Conservation (phyloP, 352 stramenopile genomes). For the Phytopythium vexans region DNA sequence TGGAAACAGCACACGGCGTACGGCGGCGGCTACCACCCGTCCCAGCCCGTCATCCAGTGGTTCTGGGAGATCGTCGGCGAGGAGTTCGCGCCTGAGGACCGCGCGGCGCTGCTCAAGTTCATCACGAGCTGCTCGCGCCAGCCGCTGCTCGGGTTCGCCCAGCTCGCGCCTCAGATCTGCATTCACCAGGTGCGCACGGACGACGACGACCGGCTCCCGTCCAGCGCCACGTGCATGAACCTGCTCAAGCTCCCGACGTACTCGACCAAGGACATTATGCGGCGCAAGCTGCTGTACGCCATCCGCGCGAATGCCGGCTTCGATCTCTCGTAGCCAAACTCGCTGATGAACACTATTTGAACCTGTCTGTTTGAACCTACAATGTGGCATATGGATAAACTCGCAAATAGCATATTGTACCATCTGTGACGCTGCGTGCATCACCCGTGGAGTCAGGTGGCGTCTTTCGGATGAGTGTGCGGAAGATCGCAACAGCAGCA, state of each 20-base stretch:
- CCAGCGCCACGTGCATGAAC: slow-evolving; percentile 97
- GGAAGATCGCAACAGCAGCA: no score
- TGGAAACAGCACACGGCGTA: slow-evolving; percentile 92
- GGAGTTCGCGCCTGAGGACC: slow-evolving; percentile 83
- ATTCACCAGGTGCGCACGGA: slow-evolving; percentile 85
- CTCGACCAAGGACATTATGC: slow-evolving; percentile 92
- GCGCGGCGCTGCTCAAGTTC: slow-evolving; percentile 93
- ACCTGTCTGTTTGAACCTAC: no score
- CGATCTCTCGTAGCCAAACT: no score
- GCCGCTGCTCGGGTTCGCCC: slow-evolving; percentile 93
- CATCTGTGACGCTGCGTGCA: no score
- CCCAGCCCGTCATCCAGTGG: slow-evolving; percentile 63
- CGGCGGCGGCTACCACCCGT: slow-evolving; percentile 93
- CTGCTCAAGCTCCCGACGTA: slow-evolving; percentile 97
- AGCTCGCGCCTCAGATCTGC: slow-evolving; percentile 93
- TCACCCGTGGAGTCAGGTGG: no score
- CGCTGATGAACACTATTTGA: no score
- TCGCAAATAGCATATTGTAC: no score
- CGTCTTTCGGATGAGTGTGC: no score
- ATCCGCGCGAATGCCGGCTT: slow-evolving; percentile 96
- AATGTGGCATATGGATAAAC: no score
- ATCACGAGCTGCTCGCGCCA: slow-evolving; percentile 92
- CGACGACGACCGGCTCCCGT: slow-evolving; percentile 69
- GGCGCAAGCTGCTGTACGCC: slow-evolving; percentile 93
- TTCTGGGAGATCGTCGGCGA: slow-evolving; percentile 74